Evolutionary conservation across 192 early-diverging fungal genomes (phyloP).

Genomic region (Podila epigama): DNA sequence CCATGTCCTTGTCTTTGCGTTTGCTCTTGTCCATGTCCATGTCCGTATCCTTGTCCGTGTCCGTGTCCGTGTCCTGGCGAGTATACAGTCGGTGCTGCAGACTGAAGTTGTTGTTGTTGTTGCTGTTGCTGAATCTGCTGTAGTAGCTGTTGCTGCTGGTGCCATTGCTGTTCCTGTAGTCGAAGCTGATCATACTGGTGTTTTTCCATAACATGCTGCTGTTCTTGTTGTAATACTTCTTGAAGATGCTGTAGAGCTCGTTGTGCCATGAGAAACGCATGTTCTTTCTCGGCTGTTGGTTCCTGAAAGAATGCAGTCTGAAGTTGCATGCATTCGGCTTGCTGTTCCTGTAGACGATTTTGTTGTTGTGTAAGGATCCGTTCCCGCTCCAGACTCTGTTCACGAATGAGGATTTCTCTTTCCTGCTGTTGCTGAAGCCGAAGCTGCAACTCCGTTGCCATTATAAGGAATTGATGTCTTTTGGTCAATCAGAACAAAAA

Average conservation of each 20-base stretch:
- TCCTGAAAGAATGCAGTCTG: conserved; percentile 21
- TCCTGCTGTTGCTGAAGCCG: conserved; percentile 29
- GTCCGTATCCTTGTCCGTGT: background rate
- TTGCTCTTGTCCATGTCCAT: no score
- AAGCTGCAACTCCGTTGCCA: conserved; percentile 9
- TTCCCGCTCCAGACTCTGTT: conserved; percentile 28
- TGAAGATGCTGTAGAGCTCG: conserved; percentile 18
- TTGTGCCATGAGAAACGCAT: conserved; percentile 34
- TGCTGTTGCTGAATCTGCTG: conserved; percentile 13
- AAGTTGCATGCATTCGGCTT: conserved; percentile 7
- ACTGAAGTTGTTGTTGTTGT: background rate
- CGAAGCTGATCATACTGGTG: conserved; percentile 34
- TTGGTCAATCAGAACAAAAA: background rate
- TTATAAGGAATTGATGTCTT: background rate
- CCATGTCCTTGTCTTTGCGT: no score
- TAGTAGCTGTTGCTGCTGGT: conserved; percentile 17
- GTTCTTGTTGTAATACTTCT: conserved; percentile 32
- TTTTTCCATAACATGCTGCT: conserved; percentile 25
- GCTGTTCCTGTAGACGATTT: conserved; percentile 17
- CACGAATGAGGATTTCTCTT: background rate
- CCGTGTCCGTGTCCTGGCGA: background rate
- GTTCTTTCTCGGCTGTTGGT: conserved; percentile 16
- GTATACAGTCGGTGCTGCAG: background rate
- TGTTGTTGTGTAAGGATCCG: conserved; percentile 21
- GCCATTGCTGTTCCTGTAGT: conserved; percentile 43